Percentiles rank a stretch among this genome's conserved stretches.
Evolutionary conservation across 163 green algal genomes (phyloP).

Genomic region (Scenedesmus sp.): DNA sequence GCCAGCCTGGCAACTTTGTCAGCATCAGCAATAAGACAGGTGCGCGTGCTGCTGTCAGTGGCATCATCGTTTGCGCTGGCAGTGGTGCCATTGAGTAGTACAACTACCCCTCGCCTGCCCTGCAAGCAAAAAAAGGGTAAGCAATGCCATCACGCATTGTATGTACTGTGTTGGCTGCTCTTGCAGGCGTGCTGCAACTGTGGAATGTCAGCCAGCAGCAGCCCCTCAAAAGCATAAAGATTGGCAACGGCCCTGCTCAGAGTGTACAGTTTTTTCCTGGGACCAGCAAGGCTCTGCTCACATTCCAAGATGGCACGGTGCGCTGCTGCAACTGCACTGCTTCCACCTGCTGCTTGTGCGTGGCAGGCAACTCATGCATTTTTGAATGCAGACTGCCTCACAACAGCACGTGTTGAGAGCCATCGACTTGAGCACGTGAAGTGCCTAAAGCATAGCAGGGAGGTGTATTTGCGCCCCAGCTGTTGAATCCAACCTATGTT

Average conservation of each 20-base stretch:
- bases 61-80: background rate
- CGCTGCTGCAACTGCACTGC: background rate
- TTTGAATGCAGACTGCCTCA: too few species aligned
- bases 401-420: too few species aligned
- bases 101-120: background rate
- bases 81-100: background rate
- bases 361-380: too few species aligned
- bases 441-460: too few species aligned
- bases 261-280: constrained; percentile 51
- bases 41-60: background rate
- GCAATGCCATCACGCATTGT: too few species aligned
- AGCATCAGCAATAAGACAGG: constrained; percentile 55
- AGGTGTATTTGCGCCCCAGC: too few species aligned
- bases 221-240: constrained; percentile 53
- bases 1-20: constrained; percentile 65
- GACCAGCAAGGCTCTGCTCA: constrained; percentile 49
- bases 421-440: too few species aligned
- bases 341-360: background rate
- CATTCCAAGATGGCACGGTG: constrained; percentile 57
- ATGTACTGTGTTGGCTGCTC: background rate
- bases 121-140: background rate
- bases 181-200: constrained; percentile 59
- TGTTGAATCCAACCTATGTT: too few species aligned
- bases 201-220: constrained; percentile 67
- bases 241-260: constrained; percentile 29